phyloP scores from a whole-genome alignment of 2,329 filamentous ascomycete genomes.

The Chrysoporthe deuterocubensis region DNA sequence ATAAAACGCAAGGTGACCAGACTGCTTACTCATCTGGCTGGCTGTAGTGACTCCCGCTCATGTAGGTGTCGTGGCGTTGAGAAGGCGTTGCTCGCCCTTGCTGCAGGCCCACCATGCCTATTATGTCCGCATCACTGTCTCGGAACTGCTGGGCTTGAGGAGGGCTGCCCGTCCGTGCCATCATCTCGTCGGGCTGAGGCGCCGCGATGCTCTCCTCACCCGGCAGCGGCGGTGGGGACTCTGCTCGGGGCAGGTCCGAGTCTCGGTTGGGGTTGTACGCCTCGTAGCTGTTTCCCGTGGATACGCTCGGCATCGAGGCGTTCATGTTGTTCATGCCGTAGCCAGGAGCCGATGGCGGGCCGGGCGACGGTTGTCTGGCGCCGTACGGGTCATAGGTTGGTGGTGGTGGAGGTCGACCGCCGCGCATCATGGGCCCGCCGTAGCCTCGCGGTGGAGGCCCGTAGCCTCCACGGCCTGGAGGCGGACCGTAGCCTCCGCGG shows the following conservation, averaged over 20 bases:
- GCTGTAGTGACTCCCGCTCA: slow-evolving; percentile 73
- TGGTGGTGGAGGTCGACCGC: slow-evolving; percentile 47
- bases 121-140: slow-evolving; percentile 73
- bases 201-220: slow-evolving; percentile 40
- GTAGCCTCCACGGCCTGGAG: slow-evolving; percentile 49
- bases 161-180: slow-evolving; percentile 65
- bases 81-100: slow-evolving; percentile 49
- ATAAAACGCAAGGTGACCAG: not conserved
- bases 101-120: slow-evolving; percentile 73
- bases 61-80: slow-evolving; percentile 52
- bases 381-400: slow-evolving; percentile 47
- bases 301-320: slow-evolving; percentile 42
- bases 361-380: slow-evolving; percentile 42
- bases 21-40: slow-evolving; percentile 67
- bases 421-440: slow-evolving; percentile 40
- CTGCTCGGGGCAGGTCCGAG: slow-evolving; percentile 59
- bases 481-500: slow-evolving; percentile 42
- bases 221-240: slow-evolving; percentile 66
- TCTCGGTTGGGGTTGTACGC: slow-evolving; percentile 49
- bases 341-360: slow-evolving; percentile 40
- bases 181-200: slow-evolving; percentile 76
- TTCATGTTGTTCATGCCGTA: slow-evolving; percentile 45
- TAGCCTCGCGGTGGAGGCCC: slow-evolving; percentile 43
- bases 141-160: slow-evolving; percentile 48
- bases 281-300: slow-evolving; percentile 43